Evolutionary conservation across 148 eudicot genomes (phyloP).

Genomic region (Vaccinium macrocarpon): DNA sequence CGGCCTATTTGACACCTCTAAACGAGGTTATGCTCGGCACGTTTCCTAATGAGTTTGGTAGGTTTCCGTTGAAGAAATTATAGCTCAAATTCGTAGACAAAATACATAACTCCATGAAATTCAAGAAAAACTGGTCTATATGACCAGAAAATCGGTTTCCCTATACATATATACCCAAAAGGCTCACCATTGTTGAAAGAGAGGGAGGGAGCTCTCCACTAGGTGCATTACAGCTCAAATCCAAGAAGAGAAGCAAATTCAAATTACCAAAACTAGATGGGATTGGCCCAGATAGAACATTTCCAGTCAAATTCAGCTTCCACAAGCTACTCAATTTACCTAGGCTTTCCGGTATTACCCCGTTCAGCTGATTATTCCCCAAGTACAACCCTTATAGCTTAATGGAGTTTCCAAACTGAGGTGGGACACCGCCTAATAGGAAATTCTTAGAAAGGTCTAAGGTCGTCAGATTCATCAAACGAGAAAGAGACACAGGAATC

Average conservation of each 20-base stretch:
- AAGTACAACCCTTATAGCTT: conserved; percentile 45
- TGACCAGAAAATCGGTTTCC: conserved; percentile 37
- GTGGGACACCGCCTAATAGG: conserved; percentile 37
- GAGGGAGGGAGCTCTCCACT: conserved; percentile 36
- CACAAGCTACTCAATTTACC: conserved; percentile 41
- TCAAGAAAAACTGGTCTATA: conserved; percentile 29
- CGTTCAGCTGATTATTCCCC: conserved; percentile 42
- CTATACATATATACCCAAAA: conserved; percentile 43
- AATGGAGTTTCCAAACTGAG: conserved; percentile 28
- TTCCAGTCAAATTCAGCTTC: conserved; percentile 45
- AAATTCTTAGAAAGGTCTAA: conserved; percentile 40
- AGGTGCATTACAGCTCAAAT: conserved; percentile 37
- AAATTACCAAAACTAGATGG: conserved; percentile 39
- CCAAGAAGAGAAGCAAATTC: conserved; percentile 43
- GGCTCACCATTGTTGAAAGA: conserved; percentile 44
- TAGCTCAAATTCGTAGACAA: conserved; percentile 37
- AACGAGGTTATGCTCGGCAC: conserved; percentile 18
- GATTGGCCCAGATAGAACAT: conserved; percentile 38
- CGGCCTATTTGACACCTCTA: too few species aligned
- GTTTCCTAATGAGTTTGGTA: conserved; percentile 42
- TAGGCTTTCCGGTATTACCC: conserved; percentile 34
- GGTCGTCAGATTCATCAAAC: conserved; percentile 39
- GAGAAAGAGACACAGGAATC: conserved; percentile 38
- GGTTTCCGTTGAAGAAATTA: conserved; percentile 30
- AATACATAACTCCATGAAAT: conserved; percentile 35